Conservation (phyloP, 2,329 filamentous ascomycete species). For the Helicocarpus griseus region DNA sequence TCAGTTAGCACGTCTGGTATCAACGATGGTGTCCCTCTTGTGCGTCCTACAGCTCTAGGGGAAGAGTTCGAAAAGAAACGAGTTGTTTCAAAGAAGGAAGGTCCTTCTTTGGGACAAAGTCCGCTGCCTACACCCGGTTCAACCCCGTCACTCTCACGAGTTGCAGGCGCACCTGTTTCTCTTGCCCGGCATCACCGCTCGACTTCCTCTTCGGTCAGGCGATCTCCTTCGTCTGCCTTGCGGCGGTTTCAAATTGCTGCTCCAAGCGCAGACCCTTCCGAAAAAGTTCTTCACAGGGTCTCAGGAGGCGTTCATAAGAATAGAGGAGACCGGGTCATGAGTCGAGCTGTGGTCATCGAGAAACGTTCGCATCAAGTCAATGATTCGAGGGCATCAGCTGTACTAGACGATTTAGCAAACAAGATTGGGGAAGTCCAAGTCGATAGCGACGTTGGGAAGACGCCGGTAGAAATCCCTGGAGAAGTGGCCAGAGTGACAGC, state of each 20-base stretch:
- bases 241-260: conserved; percentile 33
- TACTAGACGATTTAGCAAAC: conserved; percentile 21
- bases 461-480: conserved; percentile 3
- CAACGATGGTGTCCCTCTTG: conserved; percentile 26
- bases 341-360: conserved; percentile 32
- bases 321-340: conserved; percentile 17
- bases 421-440: conserved; percentile 10
- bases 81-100: conserved; percentile 2
- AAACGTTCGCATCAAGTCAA: conserved; percentile 18
- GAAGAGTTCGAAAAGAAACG: conserved; percentile 27
- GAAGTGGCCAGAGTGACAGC: not conserved
- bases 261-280: conserved; percentile 10
- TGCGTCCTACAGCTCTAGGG: conserved; percentile 34
- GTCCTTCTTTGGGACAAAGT: not conserved
- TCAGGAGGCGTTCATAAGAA: conserved; percentile 29
- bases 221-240: conserved; percentile 13
- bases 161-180: not conserved
- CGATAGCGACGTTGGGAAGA: conserved; percentile 6
- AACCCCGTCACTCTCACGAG: not conserved
- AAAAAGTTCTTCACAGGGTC: conserved; percentile 17
- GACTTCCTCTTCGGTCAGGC: not conserved
- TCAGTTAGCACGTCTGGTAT: conserved; percentile 6
- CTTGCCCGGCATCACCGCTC: not conserved
- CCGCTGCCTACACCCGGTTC: not conserved
- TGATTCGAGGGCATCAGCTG: conserved; percentile 16